Base-by-base conservation (phyloP, 129 eudicot genomes). In the Pseudognaphalium luteoalbum region DNA sequence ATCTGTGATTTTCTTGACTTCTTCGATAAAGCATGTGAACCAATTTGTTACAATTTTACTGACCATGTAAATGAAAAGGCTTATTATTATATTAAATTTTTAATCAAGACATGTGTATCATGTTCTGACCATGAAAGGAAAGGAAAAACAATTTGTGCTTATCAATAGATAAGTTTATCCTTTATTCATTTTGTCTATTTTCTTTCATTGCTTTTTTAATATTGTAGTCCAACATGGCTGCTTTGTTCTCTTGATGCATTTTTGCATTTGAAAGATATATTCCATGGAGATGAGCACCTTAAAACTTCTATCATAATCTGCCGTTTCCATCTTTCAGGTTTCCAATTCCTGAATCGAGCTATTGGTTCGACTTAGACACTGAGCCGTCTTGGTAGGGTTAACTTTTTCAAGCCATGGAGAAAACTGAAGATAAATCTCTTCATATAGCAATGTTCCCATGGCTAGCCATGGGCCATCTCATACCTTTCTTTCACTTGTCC, bases 381-480 rank as follows among this genome's bases (percentile, higher is more conserved):
- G 29, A 74, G 60, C 15, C 2, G 34, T 58, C 56, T 32, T 32
- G 64, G 64, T 71, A 64, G 28, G 29, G 25, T 22, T 51, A 10
- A 64, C 20, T 47, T 60, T 78, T 72, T 16, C 2, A 10, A 21
- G 42, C 76, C 54, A 86, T 83, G 90, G 85, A 82, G 37, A 75
- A 78, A 41, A 69, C 33, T 32, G 66, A 63, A 14, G 68, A 33
- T n/a, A 29, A 64, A 71, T 2, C 30, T 54, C 93, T 91, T 42
- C 90, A 89, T 66, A 77, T 92, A 67, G 96, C 86, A 28, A 84
- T 92, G 96, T 89, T 92, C 77, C 97, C 97, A 82, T 92, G 96
- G 97, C 87, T 92, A 84, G 97, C 97, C 66, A 89, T 86, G 74
- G 97, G 97, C 41, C 97, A 92, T 78, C 81, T 92, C 29, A 84